Percentiles rank a stretch among this genome's conserved stretches.
These are phyloP conservation scores for Malassezia yamatoensis DNA, from an alignment of 1,284 basidiomycete species.

Conservation along the genomic window DNA sequence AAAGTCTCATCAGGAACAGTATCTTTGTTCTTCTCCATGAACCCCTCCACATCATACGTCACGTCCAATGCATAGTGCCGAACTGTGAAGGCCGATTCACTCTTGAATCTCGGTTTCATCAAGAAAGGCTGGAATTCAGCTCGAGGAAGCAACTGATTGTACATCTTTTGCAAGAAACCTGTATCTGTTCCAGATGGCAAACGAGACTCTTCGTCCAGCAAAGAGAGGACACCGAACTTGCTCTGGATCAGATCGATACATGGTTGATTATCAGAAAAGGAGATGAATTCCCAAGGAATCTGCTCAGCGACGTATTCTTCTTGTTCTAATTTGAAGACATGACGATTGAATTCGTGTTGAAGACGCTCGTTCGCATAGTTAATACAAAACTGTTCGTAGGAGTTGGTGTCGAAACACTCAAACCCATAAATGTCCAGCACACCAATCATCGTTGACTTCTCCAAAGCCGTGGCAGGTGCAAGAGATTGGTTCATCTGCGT, in stretches of 20 bases:
- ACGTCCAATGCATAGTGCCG: slow-evolving; percentile 97
- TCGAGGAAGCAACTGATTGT: slow-evolving; percentile 67
- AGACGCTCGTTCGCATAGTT: slow-evolving; percentile 97
- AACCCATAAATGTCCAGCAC: slow-evolving; percentile 67
- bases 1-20: slow-evolving; percentile 98
- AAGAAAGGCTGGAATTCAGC: slow-evolving; percentile 78
- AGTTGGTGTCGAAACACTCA: slow-evolving; percentile 56
- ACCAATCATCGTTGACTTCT: slow-evolving; percentile 94
- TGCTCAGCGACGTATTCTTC: slow-evolving; percentile 97
- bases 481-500: slow-evolving; percentile 90
- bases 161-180: slow-evolving; percentile 87
- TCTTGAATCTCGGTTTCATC: slow-evolving; percentile 93
- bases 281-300: slow-evolving; percentile 99
- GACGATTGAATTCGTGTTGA: slow-evolving; percentile 68
- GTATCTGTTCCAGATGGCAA: slow-evolving; percentile 84
- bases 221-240: slow-evolving; percentile 83
- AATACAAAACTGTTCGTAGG: slow-evolving; percentile 99
- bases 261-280: slow-evolving; percentile 94
- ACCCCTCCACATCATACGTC: slow-evolving; percentile 94
- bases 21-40: slow-evolving; percentile 97
- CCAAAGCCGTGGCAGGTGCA: slow-evolving; percentile 73
- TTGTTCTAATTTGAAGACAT: slow-evolving; percentile 67
- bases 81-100: slow-evolving; percentile 86
- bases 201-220: slow-evolving; percentile 96
- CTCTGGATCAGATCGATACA: slow-evolving; percentile 98